Evolutionary conservation across 805 yeast species (phyloP).

Genomic region (Suhomyces kilbournensis): DNA sequence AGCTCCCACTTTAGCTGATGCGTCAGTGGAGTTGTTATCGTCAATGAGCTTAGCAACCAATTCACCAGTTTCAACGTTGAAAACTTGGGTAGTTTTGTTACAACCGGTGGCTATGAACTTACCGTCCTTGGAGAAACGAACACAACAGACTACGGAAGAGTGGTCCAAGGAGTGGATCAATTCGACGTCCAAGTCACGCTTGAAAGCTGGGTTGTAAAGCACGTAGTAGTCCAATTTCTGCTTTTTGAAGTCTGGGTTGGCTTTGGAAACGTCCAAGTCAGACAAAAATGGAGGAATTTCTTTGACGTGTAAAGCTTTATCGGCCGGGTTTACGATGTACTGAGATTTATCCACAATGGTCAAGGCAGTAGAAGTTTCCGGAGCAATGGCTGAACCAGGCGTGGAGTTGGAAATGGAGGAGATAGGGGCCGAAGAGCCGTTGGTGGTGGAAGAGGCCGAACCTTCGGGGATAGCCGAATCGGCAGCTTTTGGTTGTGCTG

Average conservation of each 20-base stretch:
- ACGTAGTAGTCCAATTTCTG: conserved; percentile 83
- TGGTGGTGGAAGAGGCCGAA: conserved; percentile 5
- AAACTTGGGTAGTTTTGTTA: conserved; percentile 92
- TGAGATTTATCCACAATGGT: conserved; percentile 39
- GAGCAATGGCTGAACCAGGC: conserved; percentile 20
- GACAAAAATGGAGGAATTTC: conserved; percentile 78
- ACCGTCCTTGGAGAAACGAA: conserved; percentile 87
- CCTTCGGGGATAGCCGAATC: conserved; percentile 6
- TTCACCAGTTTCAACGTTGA: conserved; percentile 88
- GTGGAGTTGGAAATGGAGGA: conserved; percentile 11
- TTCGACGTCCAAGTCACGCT: conserved; percentile 70
- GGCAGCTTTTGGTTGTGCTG: conserved; percentile 10
- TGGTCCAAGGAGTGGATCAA: conserved; percentile 88
- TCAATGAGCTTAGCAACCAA: conserved; percentile 83
- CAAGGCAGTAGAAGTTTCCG: conserved; percentile 31
- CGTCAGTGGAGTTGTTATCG: conserved; percentile 49
- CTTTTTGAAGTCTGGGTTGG: conserved; percentile 75
- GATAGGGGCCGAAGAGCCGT: conserved; percentile 11
- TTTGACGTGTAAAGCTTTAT: conserved; percentile 57
- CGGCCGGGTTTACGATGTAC: conserved; percentile 41
- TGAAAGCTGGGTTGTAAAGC: conserved; percentile 82
- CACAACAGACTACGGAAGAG: conserved; percentile 95
- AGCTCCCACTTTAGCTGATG: conserved; percentile 32
- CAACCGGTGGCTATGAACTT: conserved; percentile 94
- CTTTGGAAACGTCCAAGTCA: conserved; percentile 75